Conservation (phyloP, 257 asterid species). For the Oldenlandia corymbosa region DNA sequence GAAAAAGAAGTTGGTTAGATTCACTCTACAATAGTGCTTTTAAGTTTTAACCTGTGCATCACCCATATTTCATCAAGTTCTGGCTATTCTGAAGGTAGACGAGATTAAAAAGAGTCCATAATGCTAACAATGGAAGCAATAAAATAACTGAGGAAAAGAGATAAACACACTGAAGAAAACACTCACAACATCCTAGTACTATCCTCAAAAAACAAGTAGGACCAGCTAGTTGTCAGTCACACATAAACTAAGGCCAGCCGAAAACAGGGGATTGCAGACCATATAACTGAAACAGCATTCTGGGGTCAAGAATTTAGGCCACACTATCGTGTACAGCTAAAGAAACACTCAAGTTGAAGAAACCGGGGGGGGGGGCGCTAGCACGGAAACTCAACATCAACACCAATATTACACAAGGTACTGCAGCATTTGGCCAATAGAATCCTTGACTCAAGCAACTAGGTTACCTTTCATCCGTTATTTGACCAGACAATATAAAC, state of each 20-base stretch:
- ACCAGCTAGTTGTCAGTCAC: not conserved
- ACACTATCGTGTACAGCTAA: not conserved
- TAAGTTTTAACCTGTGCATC: not conserved
- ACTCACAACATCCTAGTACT: not conserved
- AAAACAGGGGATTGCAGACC: not conserved
- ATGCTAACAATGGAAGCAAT: not conserved
- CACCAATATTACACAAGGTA: constrained; percentile 1
- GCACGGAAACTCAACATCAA: not conserved
- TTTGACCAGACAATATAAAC: too few species aligned
- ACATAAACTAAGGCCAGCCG: not conserved
- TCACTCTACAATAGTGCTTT: not conserved
- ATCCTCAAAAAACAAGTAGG: not conserved
- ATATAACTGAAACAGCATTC: not conserved
- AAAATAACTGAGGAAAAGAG: not conserved
- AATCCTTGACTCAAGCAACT: not conserved
- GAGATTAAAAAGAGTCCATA: not conserved
- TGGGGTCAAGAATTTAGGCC: not conserved
- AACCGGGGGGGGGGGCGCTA: not conserved
- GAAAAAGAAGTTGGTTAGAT: not conserved
- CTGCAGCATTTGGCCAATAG: constrained; percentile 1
- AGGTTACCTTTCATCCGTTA: not conserved
- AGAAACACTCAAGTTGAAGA: not conserved
- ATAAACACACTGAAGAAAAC: not conserved
- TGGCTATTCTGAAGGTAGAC: constrained; percentile 7
- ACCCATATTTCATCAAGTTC: not conserved